A percentile compares a stretch with the other conserved stretches of the same genome.
These are phyloP conservation scores for Monascus ruber DNA, from an alignment of 2,329 filamentous ascomycete genomes.

Conservation along the genomic window DNA sequence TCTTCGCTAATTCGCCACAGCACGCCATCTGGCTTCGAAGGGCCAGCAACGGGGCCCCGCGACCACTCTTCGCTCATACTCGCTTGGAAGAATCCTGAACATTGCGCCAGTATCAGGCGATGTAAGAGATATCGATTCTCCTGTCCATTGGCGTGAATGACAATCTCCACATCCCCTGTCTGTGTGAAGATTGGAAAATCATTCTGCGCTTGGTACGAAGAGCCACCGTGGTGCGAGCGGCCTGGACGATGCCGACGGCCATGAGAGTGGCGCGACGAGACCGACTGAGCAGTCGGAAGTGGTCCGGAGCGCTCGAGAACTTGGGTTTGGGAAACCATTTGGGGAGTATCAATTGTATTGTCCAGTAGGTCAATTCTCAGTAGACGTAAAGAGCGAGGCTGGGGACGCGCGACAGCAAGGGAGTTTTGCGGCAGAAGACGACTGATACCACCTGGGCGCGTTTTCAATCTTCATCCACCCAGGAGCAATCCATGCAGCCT, in stretches of 20 bases:
- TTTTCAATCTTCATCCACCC: too few relatives aligned
- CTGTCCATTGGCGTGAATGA: conserved; percentile 56
- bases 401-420: too few relatives aligned
- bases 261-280: conserved; percentile 51
- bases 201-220: conserved; percentile 61
- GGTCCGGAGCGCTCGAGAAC: conserved; percentile 1
- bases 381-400: too few relatives aligned
- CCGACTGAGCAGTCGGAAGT: conserved; percentile 36
- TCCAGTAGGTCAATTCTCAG: not conserved
- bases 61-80: conserved; percentile 68
- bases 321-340: conserved; percentile 17
- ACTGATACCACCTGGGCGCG: too few relatives aligned
- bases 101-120: conserved; percentile 74
- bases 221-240: conserved; percentile 67
- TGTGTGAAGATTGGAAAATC: conserved; percentile 87
- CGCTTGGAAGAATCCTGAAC: conserved; percentile 87
- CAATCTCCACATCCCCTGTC: conserved; percentile 85
- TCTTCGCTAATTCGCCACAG: conserved; percentile 26
- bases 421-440: too few relatives aligned
- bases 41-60: conserved; percentile 11
- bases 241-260: conserved; percentile 61
- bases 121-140: conserved; percentile 83
- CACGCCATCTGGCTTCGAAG: conserved; percentile 37
- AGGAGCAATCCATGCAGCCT: too few relatives aligned
- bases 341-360: conserved; percentile 1